Conservation (phyloP, 169 alveolate species). For the Plasmodium fragile region DNA sequence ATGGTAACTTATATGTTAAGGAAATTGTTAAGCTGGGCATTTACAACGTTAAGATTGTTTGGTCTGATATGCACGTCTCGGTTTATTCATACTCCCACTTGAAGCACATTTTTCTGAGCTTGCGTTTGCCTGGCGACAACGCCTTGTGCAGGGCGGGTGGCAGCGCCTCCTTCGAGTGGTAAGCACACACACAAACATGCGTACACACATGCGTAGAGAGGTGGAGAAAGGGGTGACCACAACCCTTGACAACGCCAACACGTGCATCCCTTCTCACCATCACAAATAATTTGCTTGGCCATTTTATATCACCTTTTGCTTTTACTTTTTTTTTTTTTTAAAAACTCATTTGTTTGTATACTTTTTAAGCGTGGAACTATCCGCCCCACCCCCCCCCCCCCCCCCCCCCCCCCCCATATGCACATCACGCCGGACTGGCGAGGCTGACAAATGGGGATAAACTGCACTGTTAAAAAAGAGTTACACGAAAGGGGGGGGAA, state of each 20-base stretch:
- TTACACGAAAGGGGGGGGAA: background rate
- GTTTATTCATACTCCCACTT: constrained; percentile 73
- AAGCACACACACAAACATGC: background rate
- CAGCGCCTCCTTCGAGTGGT: constrained; percentile 38
- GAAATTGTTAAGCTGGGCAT: constrained; percentile 87
- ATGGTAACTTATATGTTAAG: constrained; percentile 75
- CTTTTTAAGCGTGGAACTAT: background rate
- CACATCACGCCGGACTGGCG: background rate
- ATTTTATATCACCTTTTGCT: background rate
- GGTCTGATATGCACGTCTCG: constrained; percentile 92
- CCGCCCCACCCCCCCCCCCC: too few species aligned
- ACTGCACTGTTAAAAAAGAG: background rate
- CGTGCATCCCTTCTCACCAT: background rate
- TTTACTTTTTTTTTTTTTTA: too few species aligned
- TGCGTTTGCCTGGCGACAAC: background rate
- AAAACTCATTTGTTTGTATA: background rate
- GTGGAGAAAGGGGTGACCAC: background rate
- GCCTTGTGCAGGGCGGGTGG: constrained; percentile 2
- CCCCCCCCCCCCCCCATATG: background rate
- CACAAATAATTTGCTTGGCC: background rate
- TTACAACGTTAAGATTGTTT: constrained; percentile 90
- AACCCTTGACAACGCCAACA: background rate
- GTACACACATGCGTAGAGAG: background rate
- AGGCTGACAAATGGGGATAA: background rate
- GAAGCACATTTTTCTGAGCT: constrained; percentile 37